Base-by-base conservation (phyloP, 2,329 filamentous ascomycete genomes). In the Calonectria honghensis region DNA sequence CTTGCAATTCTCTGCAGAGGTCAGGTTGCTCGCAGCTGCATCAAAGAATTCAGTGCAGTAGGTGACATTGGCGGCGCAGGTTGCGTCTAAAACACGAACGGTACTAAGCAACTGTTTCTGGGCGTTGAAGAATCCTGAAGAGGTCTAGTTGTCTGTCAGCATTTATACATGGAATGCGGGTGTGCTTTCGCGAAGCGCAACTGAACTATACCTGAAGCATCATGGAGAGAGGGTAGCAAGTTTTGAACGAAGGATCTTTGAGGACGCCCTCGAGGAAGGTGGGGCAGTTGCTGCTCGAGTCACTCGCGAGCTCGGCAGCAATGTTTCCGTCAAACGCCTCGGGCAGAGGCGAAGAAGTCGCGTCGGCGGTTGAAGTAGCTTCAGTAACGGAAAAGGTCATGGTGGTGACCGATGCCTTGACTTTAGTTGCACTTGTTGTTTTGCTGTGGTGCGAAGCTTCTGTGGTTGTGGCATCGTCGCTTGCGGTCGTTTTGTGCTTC, bases 141-240 rank as follows among this genome's bases (percentile, higher is more conserved):
- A 98, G 76, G 94, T 95, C 92, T 98, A 39, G 3, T 9, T 13
- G 27, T n/a, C 41, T 5, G 65, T 81, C 71, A 80, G 71, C 32
- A 69, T 35, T 16, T 10, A 0, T 29, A 24, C 68, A 41, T 63
- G 13, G 57, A 24, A 3, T 14, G 24, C 16, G 27, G 27, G 0
- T 18, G n/a, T 11, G 24, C n/a, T 9, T 31, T 27, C 18, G 54
- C 16, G 27, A n/a, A 39, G 39, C 32, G 32, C 18, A 24, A 24
- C 37, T 3, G 13, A 27, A 35, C 20, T 90, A 82, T 86, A 95
- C 94, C 88, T 94, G 92, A 13, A 98, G 88, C 77, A 98, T 90
- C 80, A 98, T 89, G 1, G 96, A 98, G 72, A 98, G 88, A 0
- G 96, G 95, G 78, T 96, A 92, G 86, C 96, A 98, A 67, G 89